Conservation (phyloP, 441 rosid genomes). For the Isatis lusitanica region DNA sequence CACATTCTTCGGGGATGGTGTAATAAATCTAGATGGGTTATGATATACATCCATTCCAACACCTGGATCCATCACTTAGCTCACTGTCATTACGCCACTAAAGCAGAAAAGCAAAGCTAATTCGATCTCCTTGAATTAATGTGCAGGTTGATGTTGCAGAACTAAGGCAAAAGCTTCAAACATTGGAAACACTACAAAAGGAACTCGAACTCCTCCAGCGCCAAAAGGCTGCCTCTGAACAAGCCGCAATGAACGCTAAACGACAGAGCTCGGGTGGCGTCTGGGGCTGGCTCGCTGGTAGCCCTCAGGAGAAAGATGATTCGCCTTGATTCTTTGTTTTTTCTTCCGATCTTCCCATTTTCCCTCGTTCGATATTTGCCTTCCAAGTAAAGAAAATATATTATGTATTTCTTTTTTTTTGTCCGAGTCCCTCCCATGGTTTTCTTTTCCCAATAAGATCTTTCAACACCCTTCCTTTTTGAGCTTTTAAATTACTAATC, state of each 20-base stretch:
- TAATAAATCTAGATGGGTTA: background rate
- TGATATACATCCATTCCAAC: background rate
- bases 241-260: conserved; percentile 78
- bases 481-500: background rate
- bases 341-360: background rate
- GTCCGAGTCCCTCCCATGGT: background rate
- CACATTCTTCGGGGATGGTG: background rate
- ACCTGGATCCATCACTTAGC: background rate
- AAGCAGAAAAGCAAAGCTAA: background rate
- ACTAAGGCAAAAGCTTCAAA: conserved; percentile 84
- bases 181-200: conserved; percentile 79
- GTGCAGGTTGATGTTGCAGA: conserved; percentile 93
- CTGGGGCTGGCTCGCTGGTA: conserved; percentile 98
- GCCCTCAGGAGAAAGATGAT: conserved; percentile 54
- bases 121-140: background rate
- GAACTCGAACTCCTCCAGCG: conserved; percentile 91
- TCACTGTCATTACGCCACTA: background rate
- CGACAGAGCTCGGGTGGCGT: conserved; percentile 80
- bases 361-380: background rate
- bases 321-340: conserved; percentile 13
- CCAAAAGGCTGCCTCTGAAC: conserved; percentile 96
- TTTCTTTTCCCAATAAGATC: conserved; percentile 12
- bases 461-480: background rate
- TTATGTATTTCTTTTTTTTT: background rate
- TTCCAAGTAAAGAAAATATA: conserved; percentile 24